Percentiles rank a stretch among this genome's conserved stretches.
Evolutionary conservation across 257 asterid genomes (phyloP).

Genomic region (Solanum verrucosum): DNA sequence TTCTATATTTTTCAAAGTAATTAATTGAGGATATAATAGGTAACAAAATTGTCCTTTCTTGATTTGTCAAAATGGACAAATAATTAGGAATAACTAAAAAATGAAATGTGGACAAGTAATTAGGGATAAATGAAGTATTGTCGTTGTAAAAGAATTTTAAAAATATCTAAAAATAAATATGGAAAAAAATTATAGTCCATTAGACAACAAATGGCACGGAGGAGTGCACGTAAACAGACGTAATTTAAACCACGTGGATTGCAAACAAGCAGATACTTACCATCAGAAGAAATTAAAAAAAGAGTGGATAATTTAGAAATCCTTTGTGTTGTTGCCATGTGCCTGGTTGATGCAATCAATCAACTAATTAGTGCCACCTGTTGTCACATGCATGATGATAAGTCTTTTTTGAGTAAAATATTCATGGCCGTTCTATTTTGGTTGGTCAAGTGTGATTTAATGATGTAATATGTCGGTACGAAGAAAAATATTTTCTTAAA

Average conservation of each 20-base stretch:
- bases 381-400: not conserved
- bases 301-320: too few species aligned
- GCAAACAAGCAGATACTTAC: not conserved
- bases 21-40: too few species aligned
- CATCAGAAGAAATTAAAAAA: not conserved
- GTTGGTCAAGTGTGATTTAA: not conserved
- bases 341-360: not conserved
- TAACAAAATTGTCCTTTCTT: too few species aligned
- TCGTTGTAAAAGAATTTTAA: not conserved
- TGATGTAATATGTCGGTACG: not conserved
- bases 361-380: not conserved
- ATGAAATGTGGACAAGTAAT: too few species aligned
- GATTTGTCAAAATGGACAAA: too few species aligned
- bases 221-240: not conserved
- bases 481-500: too few species aligned
- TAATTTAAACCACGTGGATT: not conserved
- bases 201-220: not conserved
- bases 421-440: not conserved
- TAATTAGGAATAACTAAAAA: too few species aligned
- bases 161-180: too few species aligned
- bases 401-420: not conserved
- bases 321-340: not conserved
- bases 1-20: too few species aligned
- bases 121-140: too few species aligned
- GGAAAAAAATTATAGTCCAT: not conserved